Conservation (phyloP, 176 grass and related monocot species). For the Oryza coarctata region DNA sequence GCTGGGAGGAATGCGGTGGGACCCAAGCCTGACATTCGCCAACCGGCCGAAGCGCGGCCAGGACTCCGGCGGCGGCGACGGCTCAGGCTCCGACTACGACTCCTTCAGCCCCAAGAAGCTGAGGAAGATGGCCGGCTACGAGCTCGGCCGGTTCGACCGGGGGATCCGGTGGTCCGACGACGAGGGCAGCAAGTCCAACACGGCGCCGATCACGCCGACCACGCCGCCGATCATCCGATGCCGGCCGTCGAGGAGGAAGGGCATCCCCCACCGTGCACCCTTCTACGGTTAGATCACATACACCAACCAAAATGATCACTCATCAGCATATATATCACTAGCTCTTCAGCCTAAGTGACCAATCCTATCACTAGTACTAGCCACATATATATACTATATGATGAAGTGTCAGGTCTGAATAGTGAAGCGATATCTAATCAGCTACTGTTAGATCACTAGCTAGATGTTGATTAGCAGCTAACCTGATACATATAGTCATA, state of each 20-base stretch:
- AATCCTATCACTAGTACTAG: not conserved
- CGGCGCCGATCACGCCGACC: conserved; percentile 34
- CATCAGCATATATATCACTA: not conserved
- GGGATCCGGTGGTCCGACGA: conserved; percentile 50
- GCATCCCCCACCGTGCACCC: conserved; percentile 56
- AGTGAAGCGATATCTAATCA: conserved; percentile 29
- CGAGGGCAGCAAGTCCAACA: conserved; percentile 50
- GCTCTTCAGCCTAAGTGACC: conserved; percentile 16
- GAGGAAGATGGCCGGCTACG: conserved; percentile 21
- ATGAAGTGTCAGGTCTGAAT: conserved; percentile 25
- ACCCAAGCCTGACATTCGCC: conserved; percentile 52
- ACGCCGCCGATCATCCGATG: conserved; percentile 59
- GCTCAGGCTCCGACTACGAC: conserved; percentile 43
- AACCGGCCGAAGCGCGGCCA: conserved; percentile 51
- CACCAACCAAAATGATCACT: not conserved
- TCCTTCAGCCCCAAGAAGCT: conserved; percentile 58
- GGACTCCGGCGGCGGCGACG: conserved; percentile 36
- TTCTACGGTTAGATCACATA: conserved; percentile 47
- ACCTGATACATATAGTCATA: conserved; percentile 35
- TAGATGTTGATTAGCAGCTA: conserved; percentile 42
- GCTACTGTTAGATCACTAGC: conserved; percentile 13
- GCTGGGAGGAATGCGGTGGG: conserved; percentile 64
- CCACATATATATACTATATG: not conserved
- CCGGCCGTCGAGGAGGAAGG: conserved; percentile 59
- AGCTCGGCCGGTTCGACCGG: conserved; percentile 45